Evolutionary conservation across 345 rosid species (phyloP).

Genomic region (Pugionium cornutum): DNA sequence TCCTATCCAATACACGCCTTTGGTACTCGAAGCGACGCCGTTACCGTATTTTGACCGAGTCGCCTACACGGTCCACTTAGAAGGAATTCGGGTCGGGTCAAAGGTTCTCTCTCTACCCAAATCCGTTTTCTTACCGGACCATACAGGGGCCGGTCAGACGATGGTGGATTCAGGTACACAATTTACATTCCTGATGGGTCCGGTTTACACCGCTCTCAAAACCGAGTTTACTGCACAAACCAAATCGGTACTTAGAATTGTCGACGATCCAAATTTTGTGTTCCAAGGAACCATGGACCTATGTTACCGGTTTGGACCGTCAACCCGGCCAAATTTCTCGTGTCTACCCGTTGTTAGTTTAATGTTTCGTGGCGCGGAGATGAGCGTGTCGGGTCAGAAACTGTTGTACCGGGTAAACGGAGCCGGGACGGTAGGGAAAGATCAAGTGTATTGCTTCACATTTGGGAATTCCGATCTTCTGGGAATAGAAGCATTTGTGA

Average conservation of each 20-base stretch:
- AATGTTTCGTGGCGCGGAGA: slow-evolving; percentile 65
- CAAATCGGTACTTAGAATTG: slow-evolving; percentile 41
- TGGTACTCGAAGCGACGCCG: slow-evolving; percentile 53
- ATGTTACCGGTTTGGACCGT: slow-evolving; percentile 46
- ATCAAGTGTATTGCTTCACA: slow-evolving; percentile 71
- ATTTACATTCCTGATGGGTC: slow-evolving; percentile 64
- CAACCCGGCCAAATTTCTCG: slow-evolving; percentile 32
- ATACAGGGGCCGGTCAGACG: slow-evolving; percentile 87
- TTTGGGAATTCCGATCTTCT: slow-evolving; percentile 77
- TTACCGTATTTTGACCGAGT: slow-evolving; percentile 71
- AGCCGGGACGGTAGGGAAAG: slow-evolving; percentile 56
- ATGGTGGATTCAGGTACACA: slow-evolving; percentile 87
- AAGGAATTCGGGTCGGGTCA: slow-evolving; percentile 60
- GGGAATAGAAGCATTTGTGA: slow-evolving; percentile 71
- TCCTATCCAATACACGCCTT: slow-evolving; percentile 61
- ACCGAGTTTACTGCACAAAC: slow-evolving; percentile 59
- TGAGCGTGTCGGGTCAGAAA: slow-evolving; percentile 64
- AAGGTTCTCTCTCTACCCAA: slow-evolving; percentile 50
- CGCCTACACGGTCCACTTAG: slow-evolving; percentile 67
- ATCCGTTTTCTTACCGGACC: slow-evolving; percentile 62
- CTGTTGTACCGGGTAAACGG: slow-evolving; percentile 57
- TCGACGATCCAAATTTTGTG: slow-evolving; percentile 56
- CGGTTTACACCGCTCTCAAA: slow-evolving; percentile 60
- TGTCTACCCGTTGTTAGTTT: slow-evolving; percentile 53
- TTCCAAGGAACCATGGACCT: slow-evolving; percentile 85